A percentile compares a stretch with the other conserved stretches of the same genome.
Conservation (phyloP, 768 basidiomycete genomes). For the Mycena alexandri region DNA sequence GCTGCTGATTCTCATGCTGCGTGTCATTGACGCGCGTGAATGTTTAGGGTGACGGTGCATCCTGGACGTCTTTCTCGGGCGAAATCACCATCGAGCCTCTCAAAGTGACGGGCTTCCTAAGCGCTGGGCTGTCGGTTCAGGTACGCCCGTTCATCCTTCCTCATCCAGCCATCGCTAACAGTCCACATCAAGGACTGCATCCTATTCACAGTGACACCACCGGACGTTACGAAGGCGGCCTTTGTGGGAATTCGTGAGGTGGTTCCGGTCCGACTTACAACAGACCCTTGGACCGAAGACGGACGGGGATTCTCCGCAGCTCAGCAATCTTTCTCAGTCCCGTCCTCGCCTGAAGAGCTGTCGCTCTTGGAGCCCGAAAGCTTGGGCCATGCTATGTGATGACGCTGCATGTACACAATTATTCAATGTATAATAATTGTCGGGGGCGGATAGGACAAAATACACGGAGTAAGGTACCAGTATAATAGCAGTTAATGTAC, state of each 20-base stretch:
- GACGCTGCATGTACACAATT: background rate
- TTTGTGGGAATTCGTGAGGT: constrained; percentile 72
- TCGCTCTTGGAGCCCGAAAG: background rate
- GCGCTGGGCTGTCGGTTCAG: constrained; percentile 73
- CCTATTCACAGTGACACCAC: constrained; percentile 70
- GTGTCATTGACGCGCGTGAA: background rate
- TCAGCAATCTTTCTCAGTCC: constrained; percentile 14
- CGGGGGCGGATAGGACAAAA: background rate
- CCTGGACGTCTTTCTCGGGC: constrained; percentile 72
- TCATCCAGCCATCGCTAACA: constrained; percentile 15
- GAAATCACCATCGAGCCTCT: constrained; percentile 67
- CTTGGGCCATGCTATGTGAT: constrained; percentile 11
- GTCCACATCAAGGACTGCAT: constrained; percentile 67
- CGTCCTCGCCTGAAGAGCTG: constrained; percentile 18
- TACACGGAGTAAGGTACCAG: constrained; percentile 6
- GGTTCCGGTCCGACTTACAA: constrained; percentile 74
- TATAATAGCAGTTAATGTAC: constrained; percentile 19
- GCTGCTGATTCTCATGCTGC: constrained; percentile 2
- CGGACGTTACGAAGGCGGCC: constrained; percentile 64
- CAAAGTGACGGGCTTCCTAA: constrained; percentile 73
- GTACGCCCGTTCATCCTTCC: constrained; percentile 49
- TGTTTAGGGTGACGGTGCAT: constrained; percentile 71
- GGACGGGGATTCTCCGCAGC: constrained; percentile 49
- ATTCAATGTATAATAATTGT: background rate
- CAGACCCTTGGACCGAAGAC: constrained; percentile 68